phyloP scores from a whole-genome alignment of 108 stramenopile genomes.

The Pseudonitzschia multistriata region DNA sequence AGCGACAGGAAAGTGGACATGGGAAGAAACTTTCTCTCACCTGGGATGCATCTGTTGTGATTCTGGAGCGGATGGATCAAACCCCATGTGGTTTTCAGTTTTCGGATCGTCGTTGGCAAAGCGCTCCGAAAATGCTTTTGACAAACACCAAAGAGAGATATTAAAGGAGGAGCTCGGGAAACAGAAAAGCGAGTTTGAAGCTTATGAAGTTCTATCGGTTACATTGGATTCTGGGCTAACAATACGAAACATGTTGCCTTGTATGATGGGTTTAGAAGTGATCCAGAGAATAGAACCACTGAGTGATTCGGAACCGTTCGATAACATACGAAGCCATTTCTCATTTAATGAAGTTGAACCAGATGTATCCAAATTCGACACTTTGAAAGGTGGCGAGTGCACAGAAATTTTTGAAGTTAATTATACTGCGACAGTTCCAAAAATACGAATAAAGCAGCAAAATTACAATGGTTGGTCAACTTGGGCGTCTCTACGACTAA shows the following conservation, averaged over 20 bases:
- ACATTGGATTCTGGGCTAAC: slow-evolving; percentile 51
- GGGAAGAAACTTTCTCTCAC: slow-evolving; percentile 33
- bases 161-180: not conserved
- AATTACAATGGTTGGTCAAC: slow-evolving; percentile 30
- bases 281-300: not conserved
- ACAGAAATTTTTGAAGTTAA: slow-evolving; percentile 44
- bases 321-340: not conserved
- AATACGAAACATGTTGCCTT: slow-evolving; percentile 60
- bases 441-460: slow-evolving; percentile 26
- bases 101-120: slow-evolving; percentile 18
- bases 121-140: not conserved
- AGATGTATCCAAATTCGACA: not conserved
- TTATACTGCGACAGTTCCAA: not conserved
- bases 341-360: slow-evolving; percentile 7
- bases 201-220: slow-evolving; percentile 30
- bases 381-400: slow-evolving; percentile 34
- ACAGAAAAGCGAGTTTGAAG: slow-evolving; percentile 13
- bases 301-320: not conserved
- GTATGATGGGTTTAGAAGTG: slow-evolving; percentile 38
- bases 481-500: slow-evolving; percentile 29
- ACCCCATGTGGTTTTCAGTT: slow-evolving; percentile 25
- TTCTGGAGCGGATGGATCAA: not conserved
- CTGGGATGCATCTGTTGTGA: slow-evolving; percentile 21
- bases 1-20: slow-evolving; percentile 20
- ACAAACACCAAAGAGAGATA: not conserved